Base-by-base conservation (phyloP, 2,329 filamentous ascomycete species). In the Diaporthe australafricana region DNA sequence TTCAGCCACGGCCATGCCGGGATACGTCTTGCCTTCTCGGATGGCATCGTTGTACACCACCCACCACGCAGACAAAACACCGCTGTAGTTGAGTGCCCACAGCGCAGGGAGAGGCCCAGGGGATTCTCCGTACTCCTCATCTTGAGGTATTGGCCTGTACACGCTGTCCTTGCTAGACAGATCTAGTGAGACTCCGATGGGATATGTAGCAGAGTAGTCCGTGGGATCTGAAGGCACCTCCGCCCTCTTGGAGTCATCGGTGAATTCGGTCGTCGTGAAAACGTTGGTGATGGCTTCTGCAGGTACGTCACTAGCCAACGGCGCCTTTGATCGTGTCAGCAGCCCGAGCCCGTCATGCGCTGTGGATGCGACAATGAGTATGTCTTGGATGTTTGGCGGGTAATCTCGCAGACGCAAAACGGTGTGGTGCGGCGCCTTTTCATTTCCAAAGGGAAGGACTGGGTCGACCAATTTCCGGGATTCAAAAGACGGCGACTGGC, bases 21-120 rank as follows among this genome's bases (percentile, higher is more conserved):
- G 88, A 80, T 95, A 98, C 0, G 90, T 89, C 8, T 89, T 90
- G 4, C 91, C 91, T 76, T 92, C 86, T 72, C 92, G 90, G 73
- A 99, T 91, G 2, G 96, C 95, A 52, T 97, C 94, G 45, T 93
- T 90, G 82, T 98, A 98, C 25, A 98, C 89, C 53, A 98, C 83
- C 94, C 96, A 98, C 95, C 96, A 99, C 16, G 91, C 88, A 56
- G 90, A 91, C 20, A 99, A 85, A 12, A 97, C 84, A 75, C 96
- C 96, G 78, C 98, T 94, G 75, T 98, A 92, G 73, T 97, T 98
- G 20, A 99, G 85, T 38, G 94, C 88, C 87, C 96, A 92, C 52
- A 98, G 86, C 14, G 92, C 94, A 7, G 96, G 96, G 11, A 98
- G 83, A 16, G 96, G 96, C 1, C 90, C 91, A 0, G 92, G 88